A percentile compares a stretch with the other conserved stretches of the same genome.
These are phyloP conservation scores for Boletus edulis DNA, from an alignment of 768 basidiomycete species.

Conservation along the genomic window DNA sequence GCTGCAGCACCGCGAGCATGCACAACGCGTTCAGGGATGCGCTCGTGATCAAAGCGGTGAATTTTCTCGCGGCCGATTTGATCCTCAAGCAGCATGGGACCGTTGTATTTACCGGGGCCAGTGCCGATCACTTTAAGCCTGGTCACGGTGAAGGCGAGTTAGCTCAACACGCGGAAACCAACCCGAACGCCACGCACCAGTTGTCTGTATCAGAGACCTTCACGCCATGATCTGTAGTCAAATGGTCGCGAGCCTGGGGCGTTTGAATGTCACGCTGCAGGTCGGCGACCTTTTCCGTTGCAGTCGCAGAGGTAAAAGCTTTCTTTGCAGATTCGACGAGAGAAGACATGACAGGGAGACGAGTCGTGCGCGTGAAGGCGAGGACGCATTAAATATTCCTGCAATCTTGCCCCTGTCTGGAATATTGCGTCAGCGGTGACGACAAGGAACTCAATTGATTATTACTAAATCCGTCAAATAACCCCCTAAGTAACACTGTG, in stretches of 20 bases:
- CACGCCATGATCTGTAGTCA: slow-evolving; percentile 66
- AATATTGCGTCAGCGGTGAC: slow-evolving; percentile 26
- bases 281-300: slow-evolving; percentile 22
- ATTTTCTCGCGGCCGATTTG: slow-evolving; percentile 75
- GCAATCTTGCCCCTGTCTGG: slow-evolving; percentile 5
- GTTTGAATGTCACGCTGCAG: slow-evolving; percentile 23
- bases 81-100: slow-evolving; percentile 78
- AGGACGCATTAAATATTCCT: no score
- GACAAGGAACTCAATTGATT: neutral
- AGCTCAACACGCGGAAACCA: neutral
- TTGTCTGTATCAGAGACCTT: slow-evolving; percentile 61
- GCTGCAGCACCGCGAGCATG: slow-evolving; percentile 73
- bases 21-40: slow-evolving; percentile 83
- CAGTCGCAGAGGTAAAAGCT: slow-evolving; percentile 1
- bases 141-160: slow-evolving; percentile 1
- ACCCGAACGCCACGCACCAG: slow-evolving; percentile 39
- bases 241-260: neutral
- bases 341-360: slow-evolving; percentile 11
- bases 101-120: slow-evolving; percentile 43
- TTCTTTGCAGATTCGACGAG: slow-evolving; percentile 15
- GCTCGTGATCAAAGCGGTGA: slow-evolving; percentile 81
- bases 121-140: slow-evolving; percentile 53
- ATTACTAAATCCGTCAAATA: neutral
- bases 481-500: neutral
- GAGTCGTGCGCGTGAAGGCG: no score